Percentiles rank a stretch among this genome's conserved stretches.
These are phyloP conservation scores for Borovskyia barvae DNA, from an alignment of 208 protist genomes.

Conservation along the genomic window DNA sequence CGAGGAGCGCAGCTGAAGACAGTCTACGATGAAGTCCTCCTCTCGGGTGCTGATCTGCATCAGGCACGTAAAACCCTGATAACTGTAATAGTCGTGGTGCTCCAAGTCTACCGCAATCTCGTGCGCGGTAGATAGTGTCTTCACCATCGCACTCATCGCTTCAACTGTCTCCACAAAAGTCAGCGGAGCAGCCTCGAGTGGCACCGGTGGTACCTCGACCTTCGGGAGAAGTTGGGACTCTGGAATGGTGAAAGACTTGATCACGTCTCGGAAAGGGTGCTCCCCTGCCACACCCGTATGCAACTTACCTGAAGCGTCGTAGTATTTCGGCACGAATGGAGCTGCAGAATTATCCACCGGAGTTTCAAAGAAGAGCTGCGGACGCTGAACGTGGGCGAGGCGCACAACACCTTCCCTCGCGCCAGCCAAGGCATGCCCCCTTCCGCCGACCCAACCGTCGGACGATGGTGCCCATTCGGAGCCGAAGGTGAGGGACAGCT, in stretches of 20 bases:
- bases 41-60: conserved; percentile 97
- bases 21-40: conserved; percentile 97
- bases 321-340: conserved; percentile 68
- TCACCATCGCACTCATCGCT: conserved; percentile 47
- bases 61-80: conserved; percentile 97
- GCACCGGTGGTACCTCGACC: conserved; percentile 59
- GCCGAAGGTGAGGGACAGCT: conserved; percentile 81
- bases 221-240: conserved; percentile 50
- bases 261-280: conserved; percentile 75
- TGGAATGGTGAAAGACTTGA: conserved; percentile 44
- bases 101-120: conserved; percentile 96
- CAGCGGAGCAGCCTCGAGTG: conserved; percentile 58
- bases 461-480: conserved; percentile 39
- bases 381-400: conserved; percentile 42
- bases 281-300: conserved; percentile 54
- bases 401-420: conserved; percentile 13
- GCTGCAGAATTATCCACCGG: conserved; percentile 70
- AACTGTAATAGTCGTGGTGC: conserved; percentile 94
- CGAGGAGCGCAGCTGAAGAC: conserved; percentile 87
- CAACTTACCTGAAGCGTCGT: conserved; percentile 43
- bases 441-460: conserved; percentile 1
- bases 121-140: conserved; percentile 38
- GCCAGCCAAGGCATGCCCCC: not conserved
- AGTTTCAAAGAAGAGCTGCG: conserved; percentile 76
- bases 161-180: conserved; percentile 67